These are phyloP conservation scores for Lathyrus oleraceus DNA, from an alignment of 306 rosid genomes.

Conservation along the genomic window DNA sequence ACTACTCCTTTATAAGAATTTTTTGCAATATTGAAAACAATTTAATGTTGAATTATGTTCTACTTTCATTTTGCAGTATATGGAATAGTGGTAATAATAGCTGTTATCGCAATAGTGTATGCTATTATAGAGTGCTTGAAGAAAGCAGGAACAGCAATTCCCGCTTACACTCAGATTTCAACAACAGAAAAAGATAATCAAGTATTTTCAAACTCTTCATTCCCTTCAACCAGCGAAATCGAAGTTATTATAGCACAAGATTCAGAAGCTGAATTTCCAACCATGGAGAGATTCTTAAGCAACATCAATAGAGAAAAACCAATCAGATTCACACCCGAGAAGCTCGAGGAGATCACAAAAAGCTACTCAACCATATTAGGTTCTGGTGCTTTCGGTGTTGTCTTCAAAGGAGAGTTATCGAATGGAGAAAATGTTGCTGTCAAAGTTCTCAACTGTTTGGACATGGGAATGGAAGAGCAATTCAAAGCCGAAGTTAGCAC, in stretches of 20 bases:
- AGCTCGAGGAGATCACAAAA: slow-evolving; percentile 38
- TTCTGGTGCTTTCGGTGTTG: slow-evolving; percentile 49
- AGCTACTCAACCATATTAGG: slow-evolving; percentile 44
- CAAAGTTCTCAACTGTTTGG: slow-evolving; percentile 44
- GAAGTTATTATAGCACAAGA: slow-evolving; percentile 31
- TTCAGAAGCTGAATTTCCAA: slow-evolving; percentile 46
- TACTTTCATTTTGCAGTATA: slow-evolving; percentile 42
- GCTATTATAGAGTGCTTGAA: slow-evolving; percentile 56
- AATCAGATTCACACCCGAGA: slow-evolving; percentile 41
- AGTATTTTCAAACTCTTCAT: slow-evolving; percentile 18
- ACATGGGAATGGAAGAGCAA: slow-evolving; percentile 45
- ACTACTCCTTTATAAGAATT: background rate
- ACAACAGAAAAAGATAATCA: slow-evolving; percentile 23
- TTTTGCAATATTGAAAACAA: background rate
- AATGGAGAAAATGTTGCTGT: slow-evolving; percentile 46
- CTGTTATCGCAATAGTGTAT: slow-evolving; percentile 46
- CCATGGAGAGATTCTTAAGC: slow-evolving; percentile 51
- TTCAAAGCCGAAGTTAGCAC: slow-evolving; percentile 54
- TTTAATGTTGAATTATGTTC: background rate
- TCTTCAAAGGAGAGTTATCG: slow-evolving; percentile 43
- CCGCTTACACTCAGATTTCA: slow-evolving; percentile 41
- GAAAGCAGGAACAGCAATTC: slow-evolving; percentile 51
- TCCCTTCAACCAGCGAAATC: slow-evolving; percentile 22
- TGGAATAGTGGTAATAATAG: slow-evolving; percentile 33
- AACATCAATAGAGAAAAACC: slow-evolving; percentile 50